Conservation (phyloP, 106 monocot genomes). For the Posidonia australis region DNA sequence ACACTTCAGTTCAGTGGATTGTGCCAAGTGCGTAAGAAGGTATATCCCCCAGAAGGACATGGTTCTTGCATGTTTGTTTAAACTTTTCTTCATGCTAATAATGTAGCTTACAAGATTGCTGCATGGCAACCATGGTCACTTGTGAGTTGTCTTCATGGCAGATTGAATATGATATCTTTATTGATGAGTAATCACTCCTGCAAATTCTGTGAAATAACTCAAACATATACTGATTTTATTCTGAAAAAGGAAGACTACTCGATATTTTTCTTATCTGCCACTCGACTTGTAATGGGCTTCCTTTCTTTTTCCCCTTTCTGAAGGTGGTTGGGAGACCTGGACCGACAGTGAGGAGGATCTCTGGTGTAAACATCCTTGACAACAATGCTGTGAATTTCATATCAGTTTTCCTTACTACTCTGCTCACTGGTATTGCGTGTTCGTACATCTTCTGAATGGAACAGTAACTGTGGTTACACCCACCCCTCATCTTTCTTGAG, state of each 20-base stretch:
- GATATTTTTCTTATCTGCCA: neutral
- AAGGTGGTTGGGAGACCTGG: slow-evolving; percentile 67
- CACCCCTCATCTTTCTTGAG: neutral
- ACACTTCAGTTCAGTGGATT: slow-evolving; percentile 87
- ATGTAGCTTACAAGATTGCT: too few species aligned
- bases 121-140: too few species aligned
- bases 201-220: too few species aligned
- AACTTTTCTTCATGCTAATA: too few species aligned
- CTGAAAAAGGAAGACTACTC: neutral
- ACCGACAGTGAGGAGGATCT: slow-evolving; percentile 55
- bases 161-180: too few species aligned
- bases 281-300: neutral
- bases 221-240: neutral
- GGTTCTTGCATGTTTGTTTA: neutral
- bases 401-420: slow-evolving; percentile 50
- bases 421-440: slow-evolving; percentile 46
- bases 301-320: slow-evolving; percentile 2
- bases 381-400: slow-evolving; percentile 77
- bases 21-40: slow-evolving; percentile 70
- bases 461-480: neutral
- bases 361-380: slow-evolving; percentile 57
- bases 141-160: too few species aligned
- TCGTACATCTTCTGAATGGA: slow-evolving; percentile 39
- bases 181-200: too few species aligned
- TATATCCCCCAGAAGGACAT: slow-evolving; percentile 2